Conservation (phyloP, 257 asterid genomes). For the Solanum peruvianum region DNA sequence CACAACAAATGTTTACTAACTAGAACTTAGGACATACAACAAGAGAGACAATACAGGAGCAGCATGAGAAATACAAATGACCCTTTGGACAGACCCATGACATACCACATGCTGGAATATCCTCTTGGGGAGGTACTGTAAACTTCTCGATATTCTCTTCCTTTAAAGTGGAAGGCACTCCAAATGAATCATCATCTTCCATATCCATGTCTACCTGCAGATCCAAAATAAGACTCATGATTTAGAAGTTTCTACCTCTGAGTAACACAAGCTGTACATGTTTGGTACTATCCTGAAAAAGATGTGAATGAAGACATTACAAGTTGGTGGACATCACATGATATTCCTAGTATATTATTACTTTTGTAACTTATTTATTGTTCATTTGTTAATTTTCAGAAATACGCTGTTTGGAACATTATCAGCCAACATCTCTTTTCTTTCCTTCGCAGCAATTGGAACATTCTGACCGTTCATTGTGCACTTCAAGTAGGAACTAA, state of each 20-base stretch:
- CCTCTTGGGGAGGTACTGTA: constrained; percentile 23
- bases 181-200: constrained; percentile 46
- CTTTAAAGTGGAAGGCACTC: constrained; percentile 28
- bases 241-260: neutral
- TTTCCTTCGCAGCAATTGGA: neutral
- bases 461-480: neutral
- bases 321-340: neutral
- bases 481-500: neutral
- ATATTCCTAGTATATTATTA: neutral
- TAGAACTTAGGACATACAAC: neutral
- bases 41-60: neutral
- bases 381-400: neutral
- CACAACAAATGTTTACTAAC: neutral
- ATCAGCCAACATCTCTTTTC: neutral
- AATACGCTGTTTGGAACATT: neutral
- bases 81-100: neutral
- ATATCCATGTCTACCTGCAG: constrained; percentile 95
- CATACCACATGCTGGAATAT: constrained; percentile 35
- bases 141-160: constrained; percentile 21
- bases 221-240: neutral
- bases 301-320: neutral
- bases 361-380: neutral
- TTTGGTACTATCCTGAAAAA: neutral
- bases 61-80: neutral
- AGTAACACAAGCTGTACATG: neutral